Conservation (phyloP, 148 eudicot genomes). For the Silene conica region DNA sequence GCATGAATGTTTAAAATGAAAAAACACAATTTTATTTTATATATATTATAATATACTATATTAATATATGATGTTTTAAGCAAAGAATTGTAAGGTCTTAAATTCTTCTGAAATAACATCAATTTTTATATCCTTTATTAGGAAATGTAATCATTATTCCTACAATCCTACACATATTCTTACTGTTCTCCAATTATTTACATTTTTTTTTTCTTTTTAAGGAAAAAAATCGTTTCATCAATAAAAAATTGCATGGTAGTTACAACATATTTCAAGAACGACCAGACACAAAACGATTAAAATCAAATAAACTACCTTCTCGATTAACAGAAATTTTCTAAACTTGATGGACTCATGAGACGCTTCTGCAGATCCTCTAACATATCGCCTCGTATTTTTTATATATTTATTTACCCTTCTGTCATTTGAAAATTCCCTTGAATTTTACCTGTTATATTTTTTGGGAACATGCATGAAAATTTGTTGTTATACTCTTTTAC, state of each 20-base stretch:
- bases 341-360: no score
- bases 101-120: background rate
- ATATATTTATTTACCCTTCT: conserved; percentile 9
- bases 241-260: no score
- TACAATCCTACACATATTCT: background rate
- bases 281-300: no score
- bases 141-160: conserved; percentile 20
- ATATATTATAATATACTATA: no score
- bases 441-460: background rate
- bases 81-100: background rate
- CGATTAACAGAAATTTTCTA: no score
- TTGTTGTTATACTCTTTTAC: background rate
- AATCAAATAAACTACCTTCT: no score
- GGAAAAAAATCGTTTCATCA: no score
- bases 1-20: conserved; percentile 1
- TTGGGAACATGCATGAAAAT: background rate
- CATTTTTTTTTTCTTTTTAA: no score
- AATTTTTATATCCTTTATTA: conserved; percentile 7
- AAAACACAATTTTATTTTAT: background rate
- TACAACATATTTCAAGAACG: no score
- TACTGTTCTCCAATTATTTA: background rate
- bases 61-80: conserved; percentile 13
- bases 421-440: conserved; percentile 5
- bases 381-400: no score
- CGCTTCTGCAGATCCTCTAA: no score